A percentile compares a stretch with the other conserved stretches of the same genome.
These are phyloP conservation scores for Cochlearia excelsa DNA, from an alignment of 345 rosid species.

Conservation along the genomic window DNA sequence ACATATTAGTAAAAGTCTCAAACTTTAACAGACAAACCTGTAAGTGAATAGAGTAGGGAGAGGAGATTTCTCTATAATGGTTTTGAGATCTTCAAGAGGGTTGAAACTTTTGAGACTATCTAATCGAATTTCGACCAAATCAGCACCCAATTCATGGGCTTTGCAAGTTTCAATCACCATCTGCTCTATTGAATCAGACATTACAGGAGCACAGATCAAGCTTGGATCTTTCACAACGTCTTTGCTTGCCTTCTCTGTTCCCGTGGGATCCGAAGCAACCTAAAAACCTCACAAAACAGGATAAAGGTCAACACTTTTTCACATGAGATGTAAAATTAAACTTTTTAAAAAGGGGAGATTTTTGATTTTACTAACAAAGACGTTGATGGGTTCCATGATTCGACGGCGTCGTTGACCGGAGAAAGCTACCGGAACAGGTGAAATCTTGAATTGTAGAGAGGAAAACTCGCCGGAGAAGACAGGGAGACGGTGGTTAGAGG, in stretches of 20 bases:
- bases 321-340: slow-evolving; percentile 5
- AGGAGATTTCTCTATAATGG: no score
- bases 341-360: neutral
- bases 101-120: no score
- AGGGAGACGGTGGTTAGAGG: slow-evolving; percentile 18
- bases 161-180: no score
- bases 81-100: no score
- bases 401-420: slow-evolving; percentile 27
- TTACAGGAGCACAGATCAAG: no score
- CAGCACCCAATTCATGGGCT: no score
- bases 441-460: slow-evolving; percentile 3
- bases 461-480: slow-evolving; percentile 10
- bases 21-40: neutral
- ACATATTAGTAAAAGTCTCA: neutral
- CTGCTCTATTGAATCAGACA: no score
- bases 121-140: no score
- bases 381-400: slow-evolving; percentile 24
- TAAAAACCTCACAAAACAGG: slow-evolving; percentile 1
- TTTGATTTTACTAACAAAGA: slow-evolving; percentile 22
- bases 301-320: no score
- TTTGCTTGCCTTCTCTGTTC: no score
- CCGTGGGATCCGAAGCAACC: slow-evolving; percentile 25
- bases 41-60: no score
- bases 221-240: no score
- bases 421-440: slow-evolving; percentile 12